Evolutionary conservation across 2,329 filamentous ascomycete species (phyloP).

Genomic region (Colletotrichum sp.): DNA sequence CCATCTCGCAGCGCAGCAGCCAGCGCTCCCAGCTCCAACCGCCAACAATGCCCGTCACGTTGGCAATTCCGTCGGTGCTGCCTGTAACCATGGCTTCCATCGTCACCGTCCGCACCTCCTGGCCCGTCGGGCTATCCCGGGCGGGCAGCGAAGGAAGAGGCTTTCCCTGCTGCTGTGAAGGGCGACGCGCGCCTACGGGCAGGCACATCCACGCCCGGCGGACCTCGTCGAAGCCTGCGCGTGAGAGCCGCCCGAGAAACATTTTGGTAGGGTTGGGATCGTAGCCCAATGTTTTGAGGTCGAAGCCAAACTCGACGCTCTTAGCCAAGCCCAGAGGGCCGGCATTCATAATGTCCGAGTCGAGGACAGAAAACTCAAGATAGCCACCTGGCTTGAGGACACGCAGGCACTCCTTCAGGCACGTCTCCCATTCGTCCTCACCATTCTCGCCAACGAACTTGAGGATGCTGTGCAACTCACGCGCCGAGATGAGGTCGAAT

Average conservation of each 20-base stretch:
- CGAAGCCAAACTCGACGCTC: conserved; percentile 90
- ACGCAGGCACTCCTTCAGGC: conserved; percentile 84
- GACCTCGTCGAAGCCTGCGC: conserved; percentile 78
- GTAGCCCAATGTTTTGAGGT: conserved; percentile 87
- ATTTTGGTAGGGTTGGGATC: conserved; percentile 83
- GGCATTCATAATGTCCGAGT: conserved; percentile 87
- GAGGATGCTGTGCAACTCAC: conserved; percentile 84
- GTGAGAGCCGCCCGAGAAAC: conserved; percentile 76
- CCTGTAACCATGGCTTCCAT: conserved; percentile 66
- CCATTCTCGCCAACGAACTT: conserved; percentile 73
- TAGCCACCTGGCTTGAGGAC: conserved; percentile 93
- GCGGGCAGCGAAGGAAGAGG: conserved; percentile 17
- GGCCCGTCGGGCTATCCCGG: conserved; percentile 41
- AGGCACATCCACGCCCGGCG: conserved; percentile 89
- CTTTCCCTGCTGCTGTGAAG: conserved; percentile 34
- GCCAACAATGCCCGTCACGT: conserved; percentile 81
- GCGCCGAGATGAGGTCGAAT: conserved; percentile 91
- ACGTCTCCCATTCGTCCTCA: conserved; percentile 86
- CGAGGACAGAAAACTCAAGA: conserved; percentile 88
- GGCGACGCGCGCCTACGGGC: conserved; percentile 71
- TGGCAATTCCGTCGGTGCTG: conserved; percentile 74
- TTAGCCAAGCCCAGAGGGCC: conserved; percentile 81
- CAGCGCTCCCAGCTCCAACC: conserved; percentile 96
- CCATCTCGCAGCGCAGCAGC: conserved; percentile 86
- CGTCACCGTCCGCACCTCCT: conserved; percentile 50